Percentiles rank a stretch among this genome's conserved stretches.
phyloP scores from a whole-genome alignment of 1,284 basidiomycete species.

The Rugosomyces carneus region DNA sequence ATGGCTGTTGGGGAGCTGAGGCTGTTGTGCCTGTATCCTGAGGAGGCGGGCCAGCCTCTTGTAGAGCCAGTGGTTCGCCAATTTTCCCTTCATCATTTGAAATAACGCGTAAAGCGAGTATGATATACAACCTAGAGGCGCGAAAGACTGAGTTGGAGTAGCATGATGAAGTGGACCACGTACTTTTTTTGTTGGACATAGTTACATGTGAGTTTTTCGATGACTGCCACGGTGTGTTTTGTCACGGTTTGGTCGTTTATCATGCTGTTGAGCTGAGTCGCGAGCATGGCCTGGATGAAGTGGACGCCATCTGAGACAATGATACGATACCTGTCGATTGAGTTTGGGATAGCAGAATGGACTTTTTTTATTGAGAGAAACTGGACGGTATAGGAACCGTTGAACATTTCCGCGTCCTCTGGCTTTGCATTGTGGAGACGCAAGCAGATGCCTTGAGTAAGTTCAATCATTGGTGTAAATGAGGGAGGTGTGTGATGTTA shows the following conservation, averaged over 20 bases:
- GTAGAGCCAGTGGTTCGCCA: slow-evolving; percentile 53
- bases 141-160: slow-evolving; percentile 10
- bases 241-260: slow-evolving; percentile 66
- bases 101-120: slow-evolving; percentile 68
- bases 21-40: slow-evolving; percentile 20
- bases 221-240: slow-evolving; percentile 69
- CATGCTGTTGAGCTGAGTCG: slow-evolving; percentile 82
- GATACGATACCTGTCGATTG: slow-evolving; percentile 59
- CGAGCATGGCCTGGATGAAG: slow-evolving; percentile 92
- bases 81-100: slow-evolving; percentile 58
- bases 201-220: slow-evolving; percentile 82
- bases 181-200: slow-evolving; percentile 81
- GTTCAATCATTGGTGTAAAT: slow-evolving; percentile 32
- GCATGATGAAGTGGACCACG: slow-evolving; percentile 21
- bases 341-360: slow-evolving; percentile 31
- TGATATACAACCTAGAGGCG: slow-evolving; percentile 71
- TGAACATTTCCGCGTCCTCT: slow-evolving; percentile 45
- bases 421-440: slow-evolving; percentile 43
- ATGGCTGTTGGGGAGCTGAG: slow-evolving; percentile 20
- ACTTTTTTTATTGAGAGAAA: slow-evolving; percentile 82
- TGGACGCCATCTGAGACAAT: slow-evolving; percentile 78
- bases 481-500: slow-evolving; percentile 10
- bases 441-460: slow-evolving; percentile 52
- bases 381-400: slow-evolving; percentile 65
- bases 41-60: slow-evolving; percentile 27